Conservation (phyloP, 1,284 basidiomycete species). For the Sporisorium exsertum region DNA sequence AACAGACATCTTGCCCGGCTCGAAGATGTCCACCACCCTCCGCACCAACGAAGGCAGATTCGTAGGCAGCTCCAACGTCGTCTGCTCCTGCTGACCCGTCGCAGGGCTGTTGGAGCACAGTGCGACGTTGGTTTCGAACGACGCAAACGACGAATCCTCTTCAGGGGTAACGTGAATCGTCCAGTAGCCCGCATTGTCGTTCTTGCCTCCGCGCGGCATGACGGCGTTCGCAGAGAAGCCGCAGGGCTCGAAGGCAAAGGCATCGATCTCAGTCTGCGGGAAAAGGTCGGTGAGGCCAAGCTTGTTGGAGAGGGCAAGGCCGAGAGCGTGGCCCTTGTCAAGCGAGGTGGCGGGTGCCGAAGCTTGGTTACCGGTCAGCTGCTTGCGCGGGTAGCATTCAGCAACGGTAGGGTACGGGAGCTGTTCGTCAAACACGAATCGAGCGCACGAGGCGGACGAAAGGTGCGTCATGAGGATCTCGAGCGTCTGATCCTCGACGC, state of each 20-base stretch:
- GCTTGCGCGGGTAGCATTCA: conserved; percentile 48
- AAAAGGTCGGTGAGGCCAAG: conserved; percentile 89
- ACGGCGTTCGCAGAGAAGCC: conserved; percentile 97
- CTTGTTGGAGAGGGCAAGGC: conserved; percentile 77
- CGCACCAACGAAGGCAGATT: conserved; percentile 80
- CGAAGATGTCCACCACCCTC: conserved; percentile 91
- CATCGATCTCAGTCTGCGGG: conserved; percentile 85
- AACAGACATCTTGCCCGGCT: conserved; percentile 85
- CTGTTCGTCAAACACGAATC: conserved; percentile 78
- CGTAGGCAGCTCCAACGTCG: conserved; percentile 47
- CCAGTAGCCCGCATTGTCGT: conserved; percentile 76
- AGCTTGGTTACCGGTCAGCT: conserved; percentile 15
- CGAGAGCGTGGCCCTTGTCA: conserved; percentile 74
- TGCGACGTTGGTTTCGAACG: conserved; percentile 98
- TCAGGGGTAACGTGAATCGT: conserved; percentile 99
- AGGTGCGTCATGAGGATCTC: conserved; percentile 98
- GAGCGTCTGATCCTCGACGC: conserved; percentile 83
- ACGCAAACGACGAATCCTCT: conserved; percentile 95
- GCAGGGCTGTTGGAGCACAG: conserved; percentile 72
- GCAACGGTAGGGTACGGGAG: conserved; percentile 40
- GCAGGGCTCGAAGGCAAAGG: conserved; percentile 93
- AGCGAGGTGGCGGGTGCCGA: conserved; percentile 14
- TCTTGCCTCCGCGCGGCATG: conserved; percentile 46
- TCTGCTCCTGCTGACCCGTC: neutral
- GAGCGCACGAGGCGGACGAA: conserved; percentile 78